Base-by-base conservation (phyloP, 768 basidiomycete genomes). In the Candolleomyces eurysporus region DNA sequence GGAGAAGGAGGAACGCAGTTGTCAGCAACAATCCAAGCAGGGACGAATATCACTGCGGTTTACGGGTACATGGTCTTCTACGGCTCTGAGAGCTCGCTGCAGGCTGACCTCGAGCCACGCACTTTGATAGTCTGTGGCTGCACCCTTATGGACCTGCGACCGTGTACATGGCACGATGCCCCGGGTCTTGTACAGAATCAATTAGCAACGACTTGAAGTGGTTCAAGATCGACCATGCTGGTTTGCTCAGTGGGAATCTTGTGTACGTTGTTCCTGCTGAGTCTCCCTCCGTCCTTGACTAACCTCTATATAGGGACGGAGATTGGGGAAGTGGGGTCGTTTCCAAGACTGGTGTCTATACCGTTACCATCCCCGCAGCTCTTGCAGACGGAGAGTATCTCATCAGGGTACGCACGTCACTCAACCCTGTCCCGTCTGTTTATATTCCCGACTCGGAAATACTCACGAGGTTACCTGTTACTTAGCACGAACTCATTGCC, bases 201-300 rank as follows among this genome's bases (percentile, higher is more conserved):
- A 75, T 73, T 65, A 72, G 72, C 61, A 69, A 66, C 57, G 65
- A 53, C 46, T 67, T 77, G 46, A 61, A 66, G 51, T 77, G 76
- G 76, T 77, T 77, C 68, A 77, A 77, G 70, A 77, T 77, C 59
- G 68, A 70, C 14, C 58, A 75, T 26, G 68, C 68, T 9, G 74
- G 61, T 16, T 42, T 61, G 57, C 17, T 61, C 45, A 36, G 51
- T 40, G 61, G 61, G 26, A 57, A 49, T 32, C 16, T 61, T 22
- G 48, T 61, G 61, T 61, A 57, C 13, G 61, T 40, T 5, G 2
- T 11, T n/a, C 32, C 17, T 46, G 16, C 9, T 21, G 7, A 4
- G 9, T 22, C 0, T 60, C 31, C 1, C 40, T n/a, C 39, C 36
- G 6, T 36, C 22, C n/a, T 8, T 51, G 7, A 14, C 49, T 31